Conservation (phyloP, 352 stramenopile species). For the Phytophthora aleatoria region DNA sequence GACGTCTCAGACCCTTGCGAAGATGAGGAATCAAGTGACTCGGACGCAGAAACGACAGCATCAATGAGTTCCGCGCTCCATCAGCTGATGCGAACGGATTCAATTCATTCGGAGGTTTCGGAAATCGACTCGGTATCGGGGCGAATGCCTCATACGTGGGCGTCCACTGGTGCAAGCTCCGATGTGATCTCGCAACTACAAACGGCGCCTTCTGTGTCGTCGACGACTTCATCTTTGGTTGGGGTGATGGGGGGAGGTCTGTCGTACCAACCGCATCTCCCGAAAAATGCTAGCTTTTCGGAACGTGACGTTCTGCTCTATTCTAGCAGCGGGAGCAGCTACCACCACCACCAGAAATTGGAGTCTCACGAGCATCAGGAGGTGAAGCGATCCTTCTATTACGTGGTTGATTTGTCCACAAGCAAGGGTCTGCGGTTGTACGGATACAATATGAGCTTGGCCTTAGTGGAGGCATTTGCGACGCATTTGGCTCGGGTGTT, state of each 20-base stretch:
- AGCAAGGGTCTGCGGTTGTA: constrained; percentile 62
- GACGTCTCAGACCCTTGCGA: constrained; percentile 23
- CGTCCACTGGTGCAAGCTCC: constrained; percentile 40
- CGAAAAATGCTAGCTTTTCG: constrained; percentile 39
- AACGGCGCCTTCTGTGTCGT: constrained; percentile 32
- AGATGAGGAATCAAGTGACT: constrained; percentile 37
- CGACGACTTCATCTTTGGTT: constrained; percentile 38
- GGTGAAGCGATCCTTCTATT: constrained; percentile 74
- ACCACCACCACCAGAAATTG: constrained; percentile 26
- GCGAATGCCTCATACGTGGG: constrained; percentile 40
- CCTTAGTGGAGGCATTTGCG: constrained; percentile 61
- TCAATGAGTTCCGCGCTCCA: constrained; percentile 42
- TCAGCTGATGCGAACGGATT: constrained; percentile 54
- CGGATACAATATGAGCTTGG: constrained; percentile 80
- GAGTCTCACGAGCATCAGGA: constrained; percentile 14
- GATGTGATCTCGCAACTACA: constrained; percentile 36
- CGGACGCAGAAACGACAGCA: constrained; percentile 40
- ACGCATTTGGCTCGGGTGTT: constrained; percentile 60
- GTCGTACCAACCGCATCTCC: constrained; percentile 21
- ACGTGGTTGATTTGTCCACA: constrained; percentile 69
- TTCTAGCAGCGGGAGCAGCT: constrained; percentile 24
- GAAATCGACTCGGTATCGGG: constrained; percentile 63
- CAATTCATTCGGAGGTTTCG: constrained; percentile 75
- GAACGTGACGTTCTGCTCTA: constrained; percentile 69
- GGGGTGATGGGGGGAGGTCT: constrained; percentile 24